Evolutionary conservation across 495 filamentous ascomycete genomes (phyloP), one percentile per base, ranked within the genome.

Genomic region (Tetracladium setigerum): DNA sequence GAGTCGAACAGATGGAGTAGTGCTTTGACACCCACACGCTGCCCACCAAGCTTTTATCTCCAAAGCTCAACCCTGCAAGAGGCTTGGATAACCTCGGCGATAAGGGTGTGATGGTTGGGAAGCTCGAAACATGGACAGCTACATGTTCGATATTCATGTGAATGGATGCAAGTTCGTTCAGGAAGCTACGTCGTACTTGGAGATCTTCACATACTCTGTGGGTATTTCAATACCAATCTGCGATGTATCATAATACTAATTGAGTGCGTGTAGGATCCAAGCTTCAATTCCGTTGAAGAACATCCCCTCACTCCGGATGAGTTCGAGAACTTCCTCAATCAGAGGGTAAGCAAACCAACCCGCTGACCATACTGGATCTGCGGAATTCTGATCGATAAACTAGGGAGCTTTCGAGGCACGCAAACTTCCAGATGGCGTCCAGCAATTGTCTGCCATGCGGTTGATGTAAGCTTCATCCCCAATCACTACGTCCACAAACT

Each of bases 111-210:
- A 27, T 27, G 22, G 22, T 27, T 27, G 22, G 22, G 22, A 27
- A n/a, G n/a, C n/a, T n/a, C n/a, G n/a, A n/a, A 45, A 12, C 13
- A 78, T 78, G 75, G 75, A 78, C 56, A 67, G 76, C 53, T 77
- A 76, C 50, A 65, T 76, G 56, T 77, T 78, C 38, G 55, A 61
- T 41, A 17, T 41, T 1, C 63, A 73, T 40, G 62, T 78, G 38
- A 45, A 57, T 2, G 35, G 62, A n/a, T 76, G 67, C 54, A 62
- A 60, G 38, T 44, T 53, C 12, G 70, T 76, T 11, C 41, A 53
- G 17, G 75, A 78, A 50, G 58, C 55, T 15, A 77, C 73, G 15
- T 62, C 60, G 27, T 78, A 75, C 50, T 52, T 78, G 15, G 73
- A 78, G 61, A 74, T 78, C 30, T 63, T 73, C 47, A 71, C 70